These are phyloP conservation scores for Fraxinus paxiana DNA, from an alignment of 305 asterid genomes.

Conservation along the genomic window DNA sequence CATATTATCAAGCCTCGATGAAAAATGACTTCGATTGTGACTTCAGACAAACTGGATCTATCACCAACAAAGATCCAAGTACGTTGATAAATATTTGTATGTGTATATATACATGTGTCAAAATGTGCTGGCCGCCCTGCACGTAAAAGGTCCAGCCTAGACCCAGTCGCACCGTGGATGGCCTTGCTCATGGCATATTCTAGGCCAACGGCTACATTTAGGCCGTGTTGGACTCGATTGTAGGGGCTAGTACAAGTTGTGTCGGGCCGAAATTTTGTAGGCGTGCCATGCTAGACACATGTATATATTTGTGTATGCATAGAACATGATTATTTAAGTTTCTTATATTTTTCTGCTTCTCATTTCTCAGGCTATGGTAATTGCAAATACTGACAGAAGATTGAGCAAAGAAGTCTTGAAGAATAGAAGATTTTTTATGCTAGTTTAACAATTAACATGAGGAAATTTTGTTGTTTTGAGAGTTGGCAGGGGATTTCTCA, in stretches of 20 bases:
- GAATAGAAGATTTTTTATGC: not conserved
- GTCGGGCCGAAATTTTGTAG: not conserved
- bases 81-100: not conserved
- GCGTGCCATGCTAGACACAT: not conserved
- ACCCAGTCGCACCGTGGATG: not conserved
- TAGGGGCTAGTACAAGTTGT: not conserved
- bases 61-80: slow-evolving; percentile 39
- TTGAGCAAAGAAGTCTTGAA: not conserved
- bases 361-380: slow-evolving; percentile 34
- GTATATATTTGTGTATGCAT: not conserved
- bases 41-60: slow-evolving; percentile 31
- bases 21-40: slow-evolving; percentile 36
- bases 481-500: not conserved
- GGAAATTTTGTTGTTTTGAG: not conserved
- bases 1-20: slow-evolving; percentile 30
- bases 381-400: slow-evolving; percentile 35
- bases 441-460: not conserved
- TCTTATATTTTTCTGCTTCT: not conserved
- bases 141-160: not conserved
- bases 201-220: not conserved
- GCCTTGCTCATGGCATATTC: not conserved
- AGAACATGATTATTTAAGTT: not conserved
- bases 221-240: not conserved
- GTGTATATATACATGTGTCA: not conserved
- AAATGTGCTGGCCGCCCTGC: not conserved